Conservation (phyloP, 2,329 filamentous ascomycete species). For the Metarhizium guizhouense region DNA sequence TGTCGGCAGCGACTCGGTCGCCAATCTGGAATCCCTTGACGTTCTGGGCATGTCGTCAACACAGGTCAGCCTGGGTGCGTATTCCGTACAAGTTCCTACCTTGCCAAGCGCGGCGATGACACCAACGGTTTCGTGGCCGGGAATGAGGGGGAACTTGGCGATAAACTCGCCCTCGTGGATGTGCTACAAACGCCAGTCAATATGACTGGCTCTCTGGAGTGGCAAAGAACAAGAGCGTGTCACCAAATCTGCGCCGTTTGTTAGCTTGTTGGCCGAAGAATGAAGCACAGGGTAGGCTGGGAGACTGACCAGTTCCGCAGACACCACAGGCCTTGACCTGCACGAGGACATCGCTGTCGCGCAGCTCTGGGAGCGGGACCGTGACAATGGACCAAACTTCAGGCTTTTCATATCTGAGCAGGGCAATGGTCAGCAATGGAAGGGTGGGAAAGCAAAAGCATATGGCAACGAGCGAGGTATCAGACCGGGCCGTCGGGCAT, state of each 20-base stretch:
- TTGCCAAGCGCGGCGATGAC: constrained; percentile 50
- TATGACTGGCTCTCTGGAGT: background rate
- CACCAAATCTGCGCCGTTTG: constrained; percentile 23
- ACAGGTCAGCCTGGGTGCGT: background rate
- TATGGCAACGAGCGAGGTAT: background rate
- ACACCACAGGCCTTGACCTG: constrained; percentile 61
- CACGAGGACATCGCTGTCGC: constrained; percentile 52
- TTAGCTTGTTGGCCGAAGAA: background rate
- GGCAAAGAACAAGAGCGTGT: constrained; percentile 6
- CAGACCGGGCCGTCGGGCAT: background rate
- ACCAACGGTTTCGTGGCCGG: constrained; percentile 61
- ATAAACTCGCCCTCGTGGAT: constrained; percentile 63
- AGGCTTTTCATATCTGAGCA: constrained; percentile 48
- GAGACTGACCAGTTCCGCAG: constrained; percentile 43
- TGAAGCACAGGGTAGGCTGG: background rate
- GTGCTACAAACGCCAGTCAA: constrained; percentile 23
- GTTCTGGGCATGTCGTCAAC: constrained; percentile 22
- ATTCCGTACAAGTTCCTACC: constrained; percentile 8
- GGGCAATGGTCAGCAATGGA: background rate
- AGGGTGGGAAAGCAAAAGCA: background rate
- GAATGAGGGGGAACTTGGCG: constrained; percentile 55
- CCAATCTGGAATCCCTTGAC: constrained; percentile 53
- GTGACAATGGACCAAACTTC: constrained; percentile 51
- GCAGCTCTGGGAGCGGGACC: constrained; percentile 51
- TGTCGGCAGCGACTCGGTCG: constrained; percentile 55